Evolutionary conservation across 192 early-diverging fungal species (phyloP), one percentile per base, ranked within the genome.

Genomic region (Coemansia sp.): DNA sequence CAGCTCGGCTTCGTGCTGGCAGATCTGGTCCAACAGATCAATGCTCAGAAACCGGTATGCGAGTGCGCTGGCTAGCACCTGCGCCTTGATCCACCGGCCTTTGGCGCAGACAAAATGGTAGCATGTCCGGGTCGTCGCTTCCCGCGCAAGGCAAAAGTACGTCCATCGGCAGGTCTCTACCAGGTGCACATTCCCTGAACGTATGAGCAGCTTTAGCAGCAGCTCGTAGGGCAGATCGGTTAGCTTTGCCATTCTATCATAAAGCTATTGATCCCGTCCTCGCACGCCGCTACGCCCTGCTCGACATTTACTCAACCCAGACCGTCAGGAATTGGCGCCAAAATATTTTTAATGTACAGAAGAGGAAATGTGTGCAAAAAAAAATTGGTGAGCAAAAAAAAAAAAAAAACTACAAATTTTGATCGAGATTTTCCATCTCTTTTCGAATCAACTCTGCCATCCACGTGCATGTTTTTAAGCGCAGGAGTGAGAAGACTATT

Each of bases 151-250:
- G 40, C 67, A 70, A 29, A 54, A 44, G 32, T 77, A 77, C 18
- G 67, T 70, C 67, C 63, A 66, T 22, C 56, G 58, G 51, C 54
- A 63, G 6, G 58, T 60, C 11, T 46, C 53, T 40, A 69, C 73
- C 12, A 77, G 55, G 6, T 28, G 10, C 28, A 57, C 58, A 52
- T 77, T 77, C 3, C 62, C 47, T 1, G 73, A 69, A 21, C 35
- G 29, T 27, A 77, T 24, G 9, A 77, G 47, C 16, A 77, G 50
- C 16, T 52, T 16, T 18, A 60, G 25, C 42, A 77, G 56, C 27
- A 77, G 44, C 53, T 77, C 73, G 51, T 56, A 60, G 10, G 73
- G 73, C 22, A 77, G 64, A 62, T 77, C 73, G n/a, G 64, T 63
- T 12, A 77, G 59, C 51, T 44, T 54, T 8, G 73, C 64, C 73